Percentiles rank a stretch among this genome's conserved stretches.
phyloP scores from a whole-genome alignment of 192 early-diverging fungal species.

The Backusella tuberculispora region DNA sequence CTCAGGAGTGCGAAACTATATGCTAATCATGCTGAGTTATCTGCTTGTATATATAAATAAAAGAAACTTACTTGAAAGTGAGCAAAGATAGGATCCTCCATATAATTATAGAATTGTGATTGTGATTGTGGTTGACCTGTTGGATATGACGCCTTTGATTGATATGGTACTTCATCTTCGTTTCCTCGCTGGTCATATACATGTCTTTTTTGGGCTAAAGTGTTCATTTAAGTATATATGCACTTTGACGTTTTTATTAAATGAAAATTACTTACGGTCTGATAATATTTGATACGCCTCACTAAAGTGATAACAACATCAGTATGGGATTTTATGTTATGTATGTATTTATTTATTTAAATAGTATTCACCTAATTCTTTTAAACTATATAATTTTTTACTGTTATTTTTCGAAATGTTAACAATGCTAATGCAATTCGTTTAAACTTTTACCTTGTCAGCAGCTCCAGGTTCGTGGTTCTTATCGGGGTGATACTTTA shows the following conservation, averaged over 20 bases:
- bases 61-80: slow-evolving; percentile 31
- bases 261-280: slow-evolving; percentile 33
- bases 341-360: neutral
- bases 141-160: too few relatives aligned
- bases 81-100: slow-evolving; percentile 16
- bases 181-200: slow-evolving; percentile 34
- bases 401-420: neutral
- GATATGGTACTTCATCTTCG: neutral
- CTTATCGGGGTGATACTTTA: slow-evolving; percentile 77
- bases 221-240: neutral
- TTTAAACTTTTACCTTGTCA: slow-evolving; percentile 34
- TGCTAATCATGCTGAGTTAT: neutral
- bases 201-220: slow-evolving; percentile 36
- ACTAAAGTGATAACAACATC: neutral
- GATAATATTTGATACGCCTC: slow-evolving; percentile 46
- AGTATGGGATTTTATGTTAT: neutral
- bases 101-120: neutral
- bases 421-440: neutral
- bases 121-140: neutral
- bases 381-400: slow-evolving; percentile 23
- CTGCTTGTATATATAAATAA: neutral
- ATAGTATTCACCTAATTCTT: slow-evolving; percentile 23
- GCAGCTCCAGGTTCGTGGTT: slow-evolving; percentile 25
- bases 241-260: neutral
- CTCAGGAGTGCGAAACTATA: slow-evolving; percentile 42